Percentiles rank a stretch among this genome's conserved stretches.
Evolutionary conservation across 805 yeast genomes (phyloP).

Genomic region (Candida ovalis): DNA sequence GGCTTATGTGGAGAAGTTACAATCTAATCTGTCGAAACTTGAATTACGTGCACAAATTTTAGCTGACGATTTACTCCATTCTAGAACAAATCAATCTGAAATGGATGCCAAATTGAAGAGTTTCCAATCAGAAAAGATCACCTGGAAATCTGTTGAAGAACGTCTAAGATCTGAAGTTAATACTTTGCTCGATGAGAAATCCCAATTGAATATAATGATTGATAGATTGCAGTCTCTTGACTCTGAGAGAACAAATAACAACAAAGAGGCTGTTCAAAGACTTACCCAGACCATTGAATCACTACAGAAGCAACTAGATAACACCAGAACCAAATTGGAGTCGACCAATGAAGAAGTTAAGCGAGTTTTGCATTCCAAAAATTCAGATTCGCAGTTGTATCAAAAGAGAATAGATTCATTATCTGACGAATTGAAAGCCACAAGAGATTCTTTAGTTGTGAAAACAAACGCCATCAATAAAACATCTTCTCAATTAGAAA

Average conservation of each 20-base stretch:
- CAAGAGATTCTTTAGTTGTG: slow-evolving; percentile 39
- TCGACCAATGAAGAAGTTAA: slow-evolving; percentile 50
- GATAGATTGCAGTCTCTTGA: slow-evolving; percentile 57
- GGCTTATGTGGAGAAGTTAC: slow-evolving; percentile 35
- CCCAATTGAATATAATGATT: slow-evolving; percentile 52
- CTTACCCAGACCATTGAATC: slow-evolving; percentile 46
- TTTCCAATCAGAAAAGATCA: slow-evolving; percentile 50
- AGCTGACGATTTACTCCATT: slow-evolving; percentile 52
- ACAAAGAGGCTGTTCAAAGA: slow-evolving; percentile 46
- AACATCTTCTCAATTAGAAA: slow-evolving; percentile 35
- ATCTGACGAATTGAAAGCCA: slow-evolving; percentile 38
- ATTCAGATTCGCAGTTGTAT: slow-evolving; percentile 49
- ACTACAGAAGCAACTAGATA: slow-evolving; percentile 43
- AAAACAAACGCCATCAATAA: slow-evolving; percentile 39
- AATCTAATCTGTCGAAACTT: slow-evolving; percentile 40
- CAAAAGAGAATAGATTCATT: slow-evolving; percentile 60
- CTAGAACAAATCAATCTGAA: slow-evolving; percentile 43
- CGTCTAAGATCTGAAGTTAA: slow-evolving; percentile 51
- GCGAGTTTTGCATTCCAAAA: slow-evolving; percentile 48
- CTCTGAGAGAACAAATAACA: slow-evolving; percentile 55
- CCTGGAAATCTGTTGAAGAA: slow-evolving; percentile 46
- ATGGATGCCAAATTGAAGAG: slow-evolving; percentile 43
- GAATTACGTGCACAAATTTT: slow-evolving; percentile 46
- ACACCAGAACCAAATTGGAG: slow-evolving; percentile 42
- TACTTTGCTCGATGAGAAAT: slow-evolving; percentile 53